Percentiles rank a stretch among this genome's conserved stretches.
phyloP scores from a whole-genome alignment of 2,329 filamentous ascomycete species.

The Tolypocladium ophioglossoides region DNA sequence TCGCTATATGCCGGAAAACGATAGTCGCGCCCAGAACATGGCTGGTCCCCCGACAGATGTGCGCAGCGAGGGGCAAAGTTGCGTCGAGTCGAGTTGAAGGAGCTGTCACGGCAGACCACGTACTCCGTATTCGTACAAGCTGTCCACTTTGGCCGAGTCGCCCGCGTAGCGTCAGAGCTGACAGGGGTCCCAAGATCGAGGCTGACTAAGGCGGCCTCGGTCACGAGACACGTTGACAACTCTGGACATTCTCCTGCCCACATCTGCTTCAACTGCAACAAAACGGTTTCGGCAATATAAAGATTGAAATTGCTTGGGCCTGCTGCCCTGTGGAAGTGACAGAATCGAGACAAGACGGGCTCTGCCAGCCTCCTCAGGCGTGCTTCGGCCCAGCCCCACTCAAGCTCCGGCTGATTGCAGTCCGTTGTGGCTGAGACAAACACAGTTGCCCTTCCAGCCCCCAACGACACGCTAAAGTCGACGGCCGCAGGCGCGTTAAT shows the following conservation, averaged over 20 bases:
- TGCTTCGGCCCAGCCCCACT: background rate
- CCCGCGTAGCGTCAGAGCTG: background rate
- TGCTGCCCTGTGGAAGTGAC: background rate
- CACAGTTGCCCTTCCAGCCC: no score
- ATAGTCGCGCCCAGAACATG: constrained; percentile 17
- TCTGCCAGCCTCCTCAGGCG: background rate
- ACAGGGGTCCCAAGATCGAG: background rate
- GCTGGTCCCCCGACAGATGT: constrained; percentile 6
- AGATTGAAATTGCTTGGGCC: no score
- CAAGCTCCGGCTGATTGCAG: background rate
- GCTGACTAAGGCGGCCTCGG: constrained; percentile 2
- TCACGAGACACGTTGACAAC: background rate
- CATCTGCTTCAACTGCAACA: no score
- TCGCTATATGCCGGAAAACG: constrained; percentile 19
- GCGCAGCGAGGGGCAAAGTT: background rate
- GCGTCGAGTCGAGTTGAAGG: background rate
- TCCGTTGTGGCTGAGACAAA: background rate
- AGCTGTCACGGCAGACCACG: background rate
- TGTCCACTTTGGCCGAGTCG: constrained; percentile 7
- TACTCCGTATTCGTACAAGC: constrained; percentile 3
- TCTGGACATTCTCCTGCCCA: background rate
- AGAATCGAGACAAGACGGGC: background rate
- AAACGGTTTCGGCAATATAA: no score
- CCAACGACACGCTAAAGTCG: background rate
- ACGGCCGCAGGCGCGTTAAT: constrained; percentile 2